Evolutionary conservation across 2,329 filamentous ascomycete genomes (phyloP), one percentile per base, ranked within the genome.

Genomic region (Intubia oerlemansii): DNA sequence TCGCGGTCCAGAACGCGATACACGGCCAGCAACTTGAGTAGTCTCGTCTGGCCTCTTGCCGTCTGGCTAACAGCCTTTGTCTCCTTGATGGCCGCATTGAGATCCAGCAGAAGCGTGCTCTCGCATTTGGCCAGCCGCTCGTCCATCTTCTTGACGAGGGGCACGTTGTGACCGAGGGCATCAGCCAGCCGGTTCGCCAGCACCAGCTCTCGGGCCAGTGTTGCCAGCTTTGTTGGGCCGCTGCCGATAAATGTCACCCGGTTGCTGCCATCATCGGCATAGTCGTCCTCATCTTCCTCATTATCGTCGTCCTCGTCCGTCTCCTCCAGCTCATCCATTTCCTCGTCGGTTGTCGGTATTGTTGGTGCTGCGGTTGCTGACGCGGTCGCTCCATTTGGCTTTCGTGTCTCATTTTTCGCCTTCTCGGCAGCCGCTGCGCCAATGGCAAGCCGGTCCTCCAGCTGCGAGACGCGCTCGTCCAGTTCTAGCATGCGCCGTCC

Each of bases 401-500:
- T n/a, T n/a, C n/a, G n/a, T n/a, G n/a, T n/a, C n/a, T n/a, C n/a
- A n/a, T n/a, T n/a, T n/a, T n/a, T 9, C 40, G 5, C 49, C 44
- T 10, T 43, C 40, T 2, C 50, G 44, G 10, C 43, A 8, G 18
- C 17, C 25, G 10, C 43, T n/a, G n/a, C n/a, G 3, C 48, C 59
- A 15, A 80, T 53, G 25, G 67, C 61, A 16, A 84, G 48, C 19
- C 57, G 54, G 23, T 59, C 61, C 44, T 84, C 78, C 25, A 84
- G 45, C 30, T 64, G 60, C 5, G 55, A 52, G 21, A 81, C 42
- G 31, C 70, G 46, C 35, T 69, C 66, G 30, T 75, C 66, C 12
- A 76, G 50, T 44, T 81, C 76, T 17, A 84, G 44, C 53, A 84
- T 57, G 39, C 57, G 57, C 35, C 67, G 50, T 0, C 65, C 69